Evolutionary conservation across 352 stramenopile species (phyloP).

Genomic region (Phytophthora megakarya): DNA sequence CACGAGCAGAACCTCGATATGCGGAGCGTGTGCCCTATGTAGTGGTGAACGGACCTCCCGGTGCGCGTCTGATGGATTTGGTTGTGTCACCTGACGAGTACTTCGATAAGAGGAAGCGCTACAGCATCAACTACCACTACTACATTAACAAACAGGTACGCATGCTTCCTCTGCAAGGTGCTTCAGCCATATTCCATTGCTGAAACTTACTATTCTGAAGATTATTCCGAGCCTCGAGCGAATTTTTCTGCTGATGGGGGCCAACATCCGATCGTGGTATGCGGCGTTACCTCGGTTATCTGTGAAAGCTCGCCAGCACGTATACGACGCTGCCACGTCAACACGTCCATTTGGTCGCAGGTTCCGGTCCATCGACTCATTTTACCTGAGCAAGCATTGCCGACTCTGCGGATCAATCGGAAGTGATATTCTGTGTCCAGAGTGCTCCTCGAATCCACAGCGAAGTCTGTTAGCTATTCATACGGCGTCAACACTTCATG

Average conservation of each 20-base stretch:
- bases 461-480: conserved; percentile 73
- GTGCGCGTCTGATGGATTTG: conserved; percentile 89
- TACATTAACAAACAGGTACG: conserved; percentile 91
- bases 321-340: conserved; percentile 20
- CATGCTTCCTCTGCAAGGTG: neutral
- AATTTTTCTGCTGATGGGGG: conserved; percentile 79
- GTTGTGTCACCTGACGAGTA: conserved; percentile 87
- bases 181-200: neutral
- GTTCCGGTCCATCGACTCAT: conserved; percentile 76
- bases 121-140: conserved; percentile 92
- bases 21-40: conserved; percentile 91
- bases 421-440: conserved; percentile 51
- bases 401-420: conserved; percentile 72
- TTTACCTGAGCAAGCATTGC: conserved; percentile 86
- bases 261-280: conserved; percentile 82
- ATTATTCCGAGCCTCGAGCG: conserved; percentile 86
- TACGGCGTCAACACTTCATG: conserved; percentile 41
- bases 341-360: conserved; percentile 20
- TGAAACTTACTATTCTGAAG: conserved; percentile 31
- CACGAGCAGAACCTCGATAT: conserved; percentile 76
- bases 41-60: conserved; percentile 88
- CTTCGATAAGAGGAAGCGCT: conserved; percentile 41
- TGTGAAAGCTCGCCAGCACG: conserved; percentile 59
- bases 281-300: conserved; percentile 54
- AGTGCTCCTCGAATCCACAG: conserved; percentile 61